A percentile compares a stretch with the other conserved stretches of the same genome.
Evolutionary conservation across 2,329 filamentous ascomycete species (phyloP).

Genomic region (Fusarium neocosmosporiellum): DNA sequence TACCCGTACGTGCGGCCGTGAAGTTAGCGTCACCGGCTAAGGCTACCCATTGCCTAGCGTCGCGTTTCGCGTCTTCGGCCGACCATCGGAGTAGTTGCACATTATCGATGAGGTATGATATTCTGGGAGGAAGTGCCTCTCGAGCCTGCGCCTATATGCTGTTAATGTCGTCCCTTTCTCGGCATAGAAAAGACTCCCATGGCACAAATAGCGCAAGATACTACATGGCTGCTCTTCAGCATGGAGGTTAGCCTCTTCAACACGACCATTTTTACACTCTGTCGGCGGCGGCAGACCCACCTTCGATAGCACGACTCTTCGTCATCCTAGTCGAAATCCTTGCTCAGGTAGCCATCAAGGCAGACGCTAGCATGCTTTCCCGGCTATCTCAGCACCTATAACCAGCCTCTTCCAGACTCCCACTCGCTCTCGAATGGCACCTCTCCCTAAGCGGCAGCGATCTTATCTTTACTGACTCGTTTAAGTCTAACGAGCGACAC

Average conservation of each 20-base stretch:
- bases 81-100: constrained; percentile 1
- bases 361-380: not conserved
- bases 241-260: not conserved
- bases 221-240: constrained; percentile 2
- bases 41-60: not conserved
- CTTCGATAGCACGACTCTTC: not conserved
- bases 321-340: not conserved
- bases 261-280: no score
- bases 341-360: not conserved
- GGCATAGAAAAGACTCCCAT: constrained; percentile 7
- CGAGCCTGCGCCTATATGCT: not conserved
- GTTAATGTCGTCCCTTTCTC: constrained; percentile 13
- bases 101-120: not conserved
- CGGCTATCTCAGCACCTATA: not conserved
- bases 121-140: not conserved
- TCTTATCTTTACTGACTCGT: not conserved
- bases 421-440: not conserved
- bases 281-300: not conserved
- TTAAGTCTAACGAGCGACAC: not conserved
- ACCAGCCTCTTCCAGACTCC: not conserved
- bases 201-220: constrained; percentile 20
- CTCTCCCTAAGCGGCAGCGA: not conserved
- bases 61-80: constrained; percentile 1
- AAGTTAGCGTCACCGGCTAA: not conserved
- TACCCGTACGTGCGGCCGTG: not conserved